Base-by-base conservation (phyloP, 1,284 basidiomycete species). In the Apiotrichum sp. region DNA sequence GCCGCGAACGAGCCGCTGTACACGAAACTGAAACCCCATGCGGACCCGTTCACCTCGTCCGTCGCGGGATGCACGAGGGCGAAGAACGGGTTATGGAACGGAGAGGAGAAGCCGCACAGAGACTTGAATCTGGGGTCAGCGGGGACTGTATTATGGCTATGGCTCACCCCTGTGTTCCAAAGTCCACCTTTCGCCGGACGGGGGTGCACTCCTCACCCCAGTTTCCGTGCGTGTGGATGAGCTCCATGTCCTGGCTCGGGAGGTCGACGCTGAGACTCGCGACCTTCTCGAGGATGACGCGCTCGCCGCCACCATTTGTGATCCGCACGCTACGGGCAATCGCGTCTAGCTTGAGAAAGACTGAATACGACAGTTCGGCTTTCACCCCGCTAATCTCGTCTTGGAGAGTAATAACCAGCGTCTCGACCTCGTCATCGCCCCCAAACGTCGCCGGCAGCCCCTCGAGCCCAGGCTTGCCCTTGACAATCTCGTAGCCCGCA, bases 11-110 rank as follows among this genome's bases (percentile, higher is more conserved):
- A 65, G 14, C 69, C 69, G 6, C 60, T 59, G 56, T 67, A 68
- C 47, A 71, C 48, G 6, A 69, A 58, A 40, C 56, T 64, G 52
- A 69, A 66, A 10, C 62, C 65, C 58, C 60, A 67, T 1, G 57
- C 63, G 0, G 56, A 44, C 3, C 69, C 68, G 3, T 11, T 16
- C 1, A 46, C 52, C 54, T 71, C 68, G 31, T 58, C 64, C 36
- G 66, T 64, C 1, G 29, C 16, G 16, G 63, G 54, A 9, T 48
- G 13, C 22, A 64, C 56, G 14, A 71, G 53, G 2, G 60, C 64
- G 41, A 68, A 44, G 56, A 68, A 69, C 6, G 66, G 68, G 48
- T 69, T 69, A 61, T 64, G 60, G n/a, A 63, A 51, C 55, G 67
- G 66, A 6, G 64, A 66, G 2, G 69, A 65, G 53, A 65, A 68